These are phyloP conservation scores for Asterochloris erici DNA, from an alignment of 139 green algal genomes.

Conservation along the genomic window DNA sequence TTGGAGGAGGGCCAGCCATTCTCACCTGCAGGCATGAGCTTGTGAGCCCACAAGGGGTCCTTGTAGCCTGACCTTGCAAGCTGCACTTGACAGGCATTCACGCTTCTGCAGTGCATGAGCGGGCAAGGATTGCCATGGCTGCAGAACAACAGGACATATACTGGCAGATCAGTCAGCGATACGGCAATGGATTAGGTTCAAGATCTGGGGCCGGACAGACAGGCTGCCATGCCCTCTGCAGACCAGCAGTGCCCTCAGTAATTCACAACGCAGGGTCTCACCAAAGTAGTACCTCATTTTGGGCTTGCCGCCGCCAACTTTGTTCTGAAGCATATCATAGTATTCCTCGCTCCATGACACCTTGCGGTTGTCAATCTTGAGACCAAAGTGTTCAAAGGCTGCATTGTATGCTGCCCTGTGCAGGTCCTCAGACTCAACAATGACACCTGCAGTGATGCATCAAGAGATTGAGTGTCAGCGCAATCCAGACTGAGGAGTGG, in stretches of 20 bases:
- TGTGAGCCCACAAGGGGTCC: too few species aligned
- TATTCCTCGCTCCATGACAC: conserved; percentile 78
- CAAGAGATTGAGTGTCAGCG: background rate
- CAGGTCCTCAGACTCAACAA: conserved; percentile 90
- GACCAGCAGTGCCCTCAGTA: background rate
- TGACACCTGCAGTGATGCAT: conserved; percentile 53
- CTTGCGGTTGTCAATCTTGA: conserved; percentile 22
- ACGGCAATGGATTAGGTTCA: background rate
- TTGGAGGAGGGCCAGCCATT: conserved; percentile 80
- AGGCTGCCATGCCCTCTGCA: background rate
- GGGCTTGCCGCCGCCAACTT: conserved; percentile 84
- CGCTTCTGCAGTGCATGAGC: too few species aligned
- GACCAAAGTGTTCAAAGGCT: conserved; percentile 77
- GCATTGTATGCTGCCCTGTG: conserved; percentile 90
- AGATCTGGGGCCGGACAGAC: background rate
- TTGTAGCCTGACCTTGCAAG: too few species aligned
- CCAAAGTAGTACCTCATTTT: conserved; percentile 89
- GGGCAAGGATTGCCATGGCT: too few species aligned
- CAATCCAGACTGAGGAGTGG: background rate
- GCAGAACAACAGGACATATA: too few species aligned
- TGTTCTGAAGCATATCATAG: conserved; percentile 92
- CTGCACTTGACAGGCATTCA: too few species aligned
- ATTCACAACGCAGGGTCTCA: background rate
- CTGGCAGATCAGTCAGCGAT: background rate
- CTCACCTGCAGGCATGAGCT: conserved; percentile 18